A percentile compares a stretch with the other conserved stretches of the same genome.
These are phyloP conservation scores for Volvox africanus DNA, from an alignment of 139 green algal species.

Conservation along the genomic window DNA sequence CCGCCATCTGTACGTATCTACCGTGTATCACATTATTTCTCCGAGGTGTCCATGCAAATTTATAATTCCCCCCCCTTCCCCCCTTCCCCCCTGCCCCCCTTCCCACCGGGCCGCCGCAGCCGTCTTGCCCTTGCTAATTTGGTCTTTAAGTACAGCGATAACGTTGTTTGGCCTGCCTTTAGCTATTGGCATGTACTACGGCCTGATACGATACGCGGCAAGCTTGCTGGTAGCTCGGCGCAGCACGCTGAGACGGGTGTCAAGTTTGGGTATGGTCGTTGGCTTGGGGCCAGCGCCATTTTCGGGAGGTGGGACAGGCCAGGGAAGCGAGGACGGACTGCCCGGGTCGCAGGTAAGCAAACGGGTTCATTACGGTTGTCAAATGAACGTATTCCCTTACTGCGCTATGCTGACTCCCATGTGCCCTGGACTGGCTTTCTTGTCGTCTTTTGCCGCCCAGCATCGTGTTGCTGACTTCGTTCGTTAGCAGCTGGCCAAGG, in stretches of 20 bases:
- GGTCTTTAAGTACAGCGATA: neutral
- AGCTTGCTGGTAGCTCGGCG: slow-evolving; percentile 19
- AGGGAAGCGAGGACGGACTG: too few relatives aligned
- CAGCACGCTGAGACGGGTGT: neutral
- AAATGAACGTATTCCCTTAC: too few relatives aligned
- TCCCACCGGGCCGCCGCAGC: neutral
- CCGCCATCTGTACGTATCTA: too few relatives aligned
- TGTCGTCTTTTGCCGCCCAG: too few relatives aligned
- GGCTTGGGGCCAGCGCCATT: neutral
- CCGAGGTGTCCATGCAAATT: neutral
- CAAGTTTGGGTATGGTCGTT: neutral
- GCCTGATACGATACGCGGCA: slow-evolving; percentile 23
- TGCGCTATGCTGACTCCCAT: too few relatives aligned
- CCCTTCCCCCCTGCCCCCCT: neutral
- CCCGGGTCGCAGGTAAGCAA: too few relatives aligned
- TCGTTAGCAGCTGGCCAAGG: too few relatives aligned
- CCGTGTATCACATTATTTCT: too few relatives aligned
- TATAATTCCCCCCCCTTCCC: neutral
- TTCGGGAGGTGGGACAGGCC: neutral
- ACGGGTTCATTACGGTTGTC: too few relatives aligned
- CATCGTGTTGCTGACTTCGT: too few relatives aligned
- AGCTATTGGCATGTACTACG: slow-evolving; percentile 23
- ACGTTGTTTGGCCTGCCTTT: slow-evolving; percentile 20
- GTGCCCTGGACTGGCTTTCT: too few relatives aligned
- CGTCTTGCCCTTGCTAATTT: neutral